Evolutionary conservation across 345 rosid species (phyloP).

Genomic region (Bruguiera gymnorhiza): DNA sequence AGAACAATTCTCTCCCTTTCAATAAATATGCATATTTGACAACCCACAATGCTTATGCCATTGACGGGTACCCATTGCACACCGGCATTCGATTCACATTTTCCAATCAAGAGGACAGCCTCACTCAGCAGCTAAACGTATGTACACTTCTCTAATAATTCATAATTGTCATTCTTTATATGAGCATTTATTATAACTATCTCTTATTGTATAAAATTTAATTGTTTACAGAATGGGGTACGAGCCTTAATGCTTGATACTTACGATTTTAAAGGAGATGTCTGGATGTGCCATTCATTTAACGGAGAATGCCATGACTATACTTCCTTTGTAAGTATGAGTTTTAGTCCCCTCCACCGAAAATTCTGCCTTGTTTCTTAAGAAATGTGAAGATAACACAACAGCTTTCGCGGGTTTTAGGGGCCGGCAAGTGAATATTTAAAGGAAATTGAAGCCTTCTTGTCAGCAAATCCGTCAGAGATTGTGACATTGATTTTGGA

Average conservation of each 20-base stretch:
- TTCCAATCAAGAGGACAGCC: constrained; percentile 63
- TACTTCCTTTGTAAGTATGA: constrained; percentile 53
- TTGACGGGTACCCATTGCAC: constrained; percentile 46
- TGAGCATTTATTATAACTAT: background rate
- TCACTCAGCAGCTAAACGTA: constrained; percentile 61
- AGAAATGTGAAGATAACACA: too few relatives aligned
- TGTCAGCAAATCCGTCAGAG: constrained; percentile 51
- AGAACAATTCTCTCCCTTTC: constrained; percentile 69
- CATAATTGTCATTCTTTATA: background rate
- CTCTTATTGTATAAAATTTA: background rate
- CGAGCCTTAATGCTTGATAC: constrained; percentile 68
- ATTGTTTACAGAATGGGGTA: constrained; percentile 51
- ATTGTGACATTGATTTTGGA: constrained; percentile 62
- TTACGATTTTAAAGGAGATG: constrained; percentile 57
- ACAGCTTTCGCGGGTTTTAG: constrained; percentile 17
- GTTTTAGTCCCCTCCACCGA: background rate
- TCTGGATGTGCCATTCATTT: constrained; percentile 72
- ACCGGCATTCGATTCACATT: constrained; percentile 49
- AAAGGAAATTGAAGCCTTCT: constrained; percentile 58
- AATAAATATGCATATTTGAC: constrained; percentile 69
- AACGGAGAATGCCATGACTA: constrained; percentile 53
- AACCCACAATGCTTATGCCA: constrained; percentile 69
- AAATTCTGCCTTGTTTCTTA: background rate
- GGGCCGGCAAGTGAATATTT: constrained; percentile 56
- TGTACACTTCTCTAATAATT: background rate